A percentile compares a stretch with the other conserved stretches of the same genome.
phyloP scores from a whole-genome alignment of 2,329 filamentous ascomycete species.

The Diaporthe destruens region DNA sequence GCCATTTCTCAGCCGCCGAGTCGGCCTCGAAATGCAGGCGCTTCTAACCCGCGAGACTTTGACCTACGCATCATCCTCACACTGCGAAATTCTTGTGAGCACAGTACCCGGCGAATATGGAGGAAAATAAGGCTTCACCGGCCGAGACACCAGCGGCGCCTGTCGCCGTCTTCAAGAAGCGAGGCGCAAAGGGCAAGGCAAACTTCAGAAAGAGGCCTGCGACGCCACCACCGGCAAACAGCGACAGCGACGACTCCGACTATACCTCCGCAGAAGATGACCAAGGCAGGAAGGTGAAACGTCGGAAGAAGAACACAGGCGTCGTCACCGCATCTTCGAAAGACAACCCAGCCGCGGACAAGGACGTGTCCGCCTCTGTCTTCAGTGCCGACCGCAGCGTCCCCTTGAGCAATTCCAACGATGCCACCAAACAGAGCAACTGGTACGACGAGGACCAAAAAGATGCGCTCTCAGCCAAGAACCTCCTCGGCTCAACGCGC shows the following conservation, averaged over 20 bases:
- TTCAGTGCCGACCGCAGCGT: slow-evolving; percentile 72
- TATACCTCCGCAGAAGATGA: slow-evolving; percentile 84
- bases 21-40: not conserved
- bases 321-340: slow-evolving; percentile 75
- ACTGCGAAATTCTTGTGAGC: not conserved
- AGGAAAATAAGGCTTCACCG: not conserved
- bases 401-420: slow-evolving; percentile 77
- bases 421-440: slow-evolving; percentile 89
- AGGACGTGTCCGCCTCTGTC: slow-evolving; percentile 55
- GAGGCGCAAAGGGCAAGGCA: slow-evolving; percentile 79
- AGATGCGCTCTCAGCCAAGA: slow-evolving; percentile 62
- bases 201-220: slow-evolving; percentile 85
- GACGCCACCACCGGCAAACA: slow-evolving; percentile 76
- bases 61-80: not conserved
- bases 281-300: slow-evolving; percentile 81
- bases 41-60: not conserved
- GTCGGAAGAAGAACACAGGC: slow-evolving; percentile 76
- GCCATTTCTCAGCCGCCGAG: slow-evolving; percentile 3
- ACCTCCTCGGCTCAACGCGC: slow-evolving; percentile 70
- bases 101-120: not conserved
- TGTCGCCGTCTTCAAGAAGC: slow-evolving; percentile 86
- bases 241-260: slow-evolving; percentile 62
- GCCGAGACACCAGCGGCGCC: slow-evolving; percentile 56
- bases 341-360: slow-evolving; percentile 53
- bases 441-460: slow-evolving; percentile 85